Conservation (phyloP, 371 early-diverging fungal genomes). For the Enterocytospora artemiae region DNA sequence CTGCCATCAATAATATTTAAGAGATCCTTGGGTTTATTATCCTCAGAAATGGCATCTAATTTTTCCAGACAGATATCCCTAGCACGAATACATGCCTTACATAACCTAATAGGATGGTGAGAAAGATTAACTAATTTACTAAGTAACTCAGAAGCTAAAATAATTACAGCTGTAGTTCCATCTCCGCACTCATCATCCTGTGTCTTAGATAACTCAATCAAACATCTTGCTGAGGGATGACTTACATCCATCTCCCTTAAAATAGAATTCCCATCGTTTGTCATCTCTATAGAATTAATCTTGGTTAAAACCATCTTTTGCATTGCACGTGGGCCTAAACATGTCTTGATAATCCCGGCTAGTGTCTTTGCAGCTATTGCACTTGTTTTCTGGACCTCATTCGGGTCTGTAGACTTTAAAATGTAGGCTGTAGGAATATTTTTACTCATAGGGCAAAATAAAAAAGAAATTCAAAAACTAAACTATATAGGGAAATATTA, state of each 20-base stretch:
- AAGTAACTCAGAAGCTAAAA: conserved; percentile 62
- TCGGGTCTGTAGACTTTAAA: conserved; percentile 33
- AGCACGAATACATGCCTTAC: conserved; percentile 76
- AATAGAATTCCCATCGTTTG: conserved; percentile 98
- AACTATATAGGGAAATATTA: too few species aligned
- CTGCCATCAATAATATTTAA: conserved; percentile 72
- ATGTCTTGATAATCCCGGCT: conserved; percentile 90
- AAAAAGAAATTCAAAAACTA: too few species aligned
- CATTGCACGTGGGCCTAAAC: conserved; percentile 96
- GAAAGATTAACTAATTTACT: conserved; percentile 57
- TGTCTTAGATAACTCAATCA: conserved; percentile 95
- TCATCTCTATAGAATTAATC: conserved; percentile 96
- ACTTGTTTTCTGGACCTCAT: conserved; percentile 39
- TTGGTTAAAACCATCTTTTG: conserved; percentile 98
- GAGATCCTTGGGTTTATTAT: conserved; percentile 72
- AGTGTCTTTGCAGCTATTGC: conserved; percentile 60
- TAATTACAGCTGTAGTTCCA: conserved; percentile 96
- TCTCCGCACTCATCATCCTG: conserved; percentile 99
- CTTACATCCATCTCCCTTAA: conserved; percentile 95
- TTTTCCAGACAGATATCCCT: conserved; percentile 74
- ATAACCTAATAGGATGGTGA: conserved; percentile 91
- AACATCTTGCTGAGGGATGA: conserved; percentile 95
- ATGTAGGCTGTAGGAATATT: conserved; percentile 33
- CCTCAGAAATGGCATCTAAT: conserved; percentile 69
- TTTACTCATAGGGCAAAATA: conserved; percentile 11